Conservation (phyloP, 2,329 filamentous ascomycete genomes). For the Aspergillus proliferans region DNA sequence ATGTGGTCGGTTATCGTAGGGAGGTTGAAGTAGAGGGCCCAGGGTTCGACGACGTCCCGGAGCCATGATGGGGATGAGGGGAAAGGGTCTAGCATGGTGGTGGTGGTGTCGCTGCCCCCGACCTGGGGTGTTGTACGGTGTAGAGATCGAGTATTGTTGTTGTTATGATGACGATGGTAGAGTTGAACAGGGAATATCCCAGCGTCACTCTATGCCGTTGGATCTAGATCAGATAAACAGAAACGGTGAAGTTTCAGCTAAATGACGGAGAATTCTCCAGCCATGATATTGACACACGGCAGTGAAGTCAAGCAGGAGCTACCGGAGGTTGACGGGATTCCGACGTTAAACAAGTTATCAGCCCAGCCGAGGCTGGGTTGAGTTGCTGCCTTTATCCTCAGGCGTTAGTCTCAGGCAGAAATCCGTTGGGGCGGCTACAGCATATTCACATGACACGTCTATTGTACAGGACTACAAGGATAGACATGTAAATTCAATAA, state of each 20-base stretch:
- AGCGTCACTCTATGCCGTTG: background rate
- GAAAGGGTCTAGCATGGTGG: slow-evolving; percentile 40
- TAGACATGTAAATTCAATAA: too few species aligned
- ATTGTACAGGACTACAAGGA: background rate
- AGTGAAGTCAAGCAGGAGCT: background rate
- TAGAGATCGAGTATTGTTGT: slow-evolving; percentile 3
- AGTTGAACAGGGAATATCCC: background rate
- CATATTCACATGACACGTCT: background rate
- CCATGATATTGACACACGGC: background rate
- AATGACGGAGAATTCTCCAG: background rate
- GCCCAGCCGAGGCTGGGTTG: background rate
- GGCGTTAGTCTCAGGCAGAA: slow-evolving; percentile 5
- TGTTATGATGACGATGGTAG: slow-evolving; percentile 5
- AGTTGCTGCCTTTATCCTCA: slow-evolving; percentile 11
- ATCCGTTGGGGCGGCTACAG: slow-evolving; percentile 11
- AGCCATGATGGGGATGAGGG: slow-evolving; percentile 48
- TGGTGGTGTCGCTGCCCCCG: slow-evolving; percentile 3
- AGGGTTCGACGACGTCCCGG: slow-evolving; percentile 42
- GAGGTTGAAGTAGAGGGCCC: slow-evolving; percentile 47
- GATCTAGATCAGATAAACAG: background rate
- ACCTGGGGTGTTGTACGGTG: slow-evolving; percentile 1
- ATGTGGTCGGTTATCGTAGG: slow-evolving; percentile 54
- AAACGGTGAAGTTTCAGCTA: background rate
- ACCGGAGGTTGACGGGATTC: background rate
- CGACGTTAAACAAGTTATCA: background rate